Base-by-base conservation (phyloP, 2,329 filamentous ascomycete genomes). In the Scedosporium aurantiacum region DNA sequence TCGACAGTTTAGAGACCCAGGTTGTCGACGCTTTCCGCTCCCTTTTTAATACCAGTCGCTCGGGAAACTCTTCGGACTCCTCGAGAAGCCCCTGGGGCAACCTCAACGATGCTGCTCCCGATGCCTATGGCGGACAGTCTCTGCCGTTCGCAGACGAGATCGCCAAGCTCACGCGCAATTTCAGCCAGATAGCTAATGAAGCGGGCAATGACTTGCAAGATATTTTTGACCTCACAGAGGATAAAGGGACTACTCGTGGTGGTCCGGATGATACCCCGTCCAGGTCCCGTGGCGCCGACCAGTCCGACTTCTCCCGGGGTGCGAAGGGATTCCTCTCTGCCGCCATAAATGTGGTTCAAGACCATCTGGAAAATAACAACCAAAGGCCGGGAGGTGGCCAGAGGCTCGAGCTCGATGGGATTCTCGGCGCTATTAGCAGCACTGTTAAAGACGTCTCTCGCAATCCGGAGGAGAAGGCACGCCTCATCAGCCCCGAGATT, bases 71-170 rank as follows among this genome's bases (percentile, higher is more conserved):
- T 27, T 40, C 62, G 2, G 61, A 64, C 6, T 5, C 60, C 25
- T 66, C 68, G 0, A 60, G 72, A 1, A 65, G 62, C 58, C 66
- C 60, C 25, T 66, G 68, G 0, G 60, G 72, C 1, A 65, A 62
- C 58, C 66, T 77, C 7, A 66, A 71, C 61, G 67, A 73, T 7
- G 63, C 68, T 1, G 69, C 73, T 3, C 76, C 76, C 0, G 74
- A 77, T 56, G 60, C 74, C 6, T 78, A 78, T 62, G 76, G 76
- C 45, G 64, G 67, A 59, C 71, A 72, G 65, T 75, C 74, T 2
- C 64, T 78, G 54, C 76, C 76, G 5, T 78, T 78, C n/a, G 76
- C 76, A 55, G 71, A 78, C 62, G 76, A 78, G 68, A 74, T 78
- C 61, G 71, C 73, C 18, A 69, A 67, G 61, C 66, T 78, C 59